These are phyloP conservation scores for Vitis riparia DNA, from an alignment of 164 flowering plant species.

Conservation along the genomic window DNA sequence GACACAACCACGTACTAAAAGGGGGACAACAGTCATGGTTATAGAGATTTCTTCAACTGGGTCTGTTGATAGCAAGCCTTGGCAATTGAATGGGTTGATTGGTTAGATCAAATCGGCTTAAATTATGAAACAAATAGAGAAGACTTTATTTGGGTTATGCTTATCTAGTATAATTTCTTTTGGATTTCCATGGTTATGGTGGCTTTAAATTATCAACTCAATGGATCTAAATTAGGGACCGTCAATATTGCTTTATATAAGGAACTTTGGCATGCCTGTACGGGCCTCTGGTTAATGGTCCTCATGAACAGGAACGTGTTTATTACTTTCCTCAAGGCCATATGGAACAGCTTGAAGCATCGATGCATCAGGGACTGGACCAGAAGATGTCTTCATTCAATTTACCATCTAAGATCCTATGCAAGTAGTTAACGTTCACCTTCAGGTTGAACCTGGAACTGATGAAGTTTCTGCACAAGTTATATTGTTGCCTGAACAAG, in stretches of 20 bases:
- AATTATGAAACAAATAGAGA: too few species aligned
- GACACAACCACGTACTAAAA: too few species aligned
- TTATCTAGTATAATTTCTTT: too few species aligned
- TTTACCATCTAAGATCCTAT: conserved; percentile 3
- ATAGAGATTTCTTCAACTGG: too few species aligned
- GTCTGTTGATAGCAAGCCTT: too few species aligned
- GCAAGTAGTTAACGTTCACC: not conserved
- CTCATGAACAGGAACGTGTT: conserved; percentile 9
- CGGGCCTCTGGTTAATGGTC: conserved; percentile 9
- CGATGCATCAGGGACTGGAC: not conserved
- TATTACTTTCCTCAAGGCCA: conserved; percentile 15
- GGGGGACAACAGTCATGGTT: too few species aligned
- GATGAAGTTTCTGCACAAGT: conserved; percentile 27
- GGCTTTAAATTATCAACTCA: too few species aligned
- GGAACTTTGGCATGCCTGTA: conserved; percentile 12
- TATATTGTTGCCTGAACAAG: conserved; percentile 14
- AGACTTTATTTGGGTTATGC: too few species aligned
- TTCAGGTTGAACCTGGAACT: conserved; percentile 14
- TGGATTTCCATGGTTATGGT: too few species aligned
- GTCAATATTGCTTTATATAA: not conserved
- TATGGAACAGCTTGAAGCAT: conserved; percentile 10
- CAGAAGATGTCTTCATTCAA: not conserved
- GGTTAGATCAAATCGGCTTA: too few species aligned
- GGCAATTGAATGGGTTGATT: too few species aligned
- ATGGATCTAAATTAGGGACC: too few species aligned